Base-by-base conservation (phyloP, 192 early-diverging fungal species). In the Dispira simplex region DNA sequence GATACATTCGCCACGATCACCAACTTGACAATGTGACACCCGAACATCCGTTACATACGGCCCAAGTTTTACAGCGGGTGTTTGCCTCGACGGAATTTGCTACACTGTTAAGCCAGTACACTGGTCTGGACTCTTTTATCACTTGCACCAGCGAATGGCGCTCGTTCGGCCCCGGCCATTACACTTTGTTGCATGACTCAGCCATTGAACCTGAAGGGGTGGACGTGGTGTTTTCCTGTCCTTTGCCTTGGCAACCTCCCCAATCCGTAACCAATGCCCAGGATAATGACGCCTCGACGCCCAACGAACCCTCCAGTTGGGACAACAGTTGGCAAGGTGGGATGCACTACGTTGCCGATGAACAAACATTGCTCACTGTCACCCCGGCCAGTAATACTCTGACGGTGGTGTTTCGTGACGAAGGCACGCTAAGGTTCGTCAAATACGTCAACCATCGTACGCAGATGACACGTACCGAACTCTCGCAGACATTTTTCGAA, bases 111-210 rank as follows among this genome's bases (percentile, higher is more conserved):
- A 14, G 46, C 3, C 39, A 51, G 2, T 25, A 71, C 28, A 71
- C 75, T 1, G 66, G 66, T 25, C 63, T 77, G 10, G 68, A 70
- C 2, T 26, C 65, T 21, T 43, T 46, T 0, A 18, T 9, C 5
- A 66, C 32, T 14, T 68, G 32, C 32, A 60, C 67, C 2, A 66
- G 66, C 53, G 68, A 77, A 54, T 43, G 71, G 46, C 70, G 83
- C 28, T 70, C 68, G 67, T 82, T 85, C 56, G 70, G 74, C 52
- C 65, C 71, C 20, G 78, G 81, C 2, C 70, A 81, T 39, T 85
- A 85, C 63, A 85, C 81, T 18, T 53, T 85, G 13, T 57, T 81
- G n/a, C 75, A 83, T 57, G 83, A 85, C 55, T 76, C 79, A 57
- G 79, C 70, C 3, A 48, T 71, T 43, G 83, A 85, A 32, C 72